phyloP scores from a whole-genome alignment of 2,329 filamentous ascomycete species.

The Neophaeococcomyces aloes region DNA sequence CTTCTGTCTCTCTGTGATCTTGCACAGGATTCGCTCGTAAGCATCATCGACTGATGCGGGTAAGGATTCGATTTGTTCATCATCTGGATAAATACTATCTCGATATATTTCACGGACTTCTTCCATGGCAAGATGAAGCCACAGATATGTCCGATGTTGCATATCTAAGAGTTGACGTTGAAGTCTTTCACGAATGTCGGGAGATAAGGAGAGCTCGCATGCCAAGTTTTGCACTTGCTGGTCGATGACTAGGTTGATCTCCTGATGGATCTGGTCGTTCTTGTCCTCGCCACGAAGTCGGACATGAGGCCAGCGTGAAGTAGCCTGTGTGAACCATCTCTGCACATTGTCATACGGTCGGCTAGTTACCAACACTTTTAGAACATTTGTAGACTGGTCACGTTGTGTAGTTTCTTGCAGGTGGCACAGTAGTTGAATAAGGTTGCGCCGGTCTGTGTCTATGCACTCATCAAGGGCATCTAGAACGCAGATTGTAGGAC shows the following conservation, averaged over 20 bases:
- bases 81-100: conserved; percentile 8
- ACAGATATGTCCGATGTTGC: conserved; percentile 25
- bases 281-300: conserved; percentile 15
- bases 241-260: conserved; percentile 21
- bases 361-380: conserved; percentile 22
- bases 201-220: not conserved
- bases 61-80: conserved; percentile 15
- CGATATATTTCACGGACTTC: conserved; percentile 11
- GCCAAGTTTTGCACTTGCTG: conserved; percentile 10
- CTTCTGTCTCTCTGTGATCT: conserved; percentile 2
- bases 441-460: not conserved
- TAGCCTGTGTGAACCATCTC: conserved; percentile 13
- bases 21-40: conserved; percentile 22
- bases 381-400: not conserved
- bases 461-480: conserved; percentile 17
- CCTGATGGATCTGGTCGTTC: conserved; percentile 14
- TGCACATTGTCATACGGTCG: conserved; percentile 22
- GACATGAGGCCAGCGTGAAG: conserved; percentile 8
- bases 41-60: conserved; percentile 21
- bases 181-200: conserved; percentile 1
- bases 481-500: conserved; percentile 10
- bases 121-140: conserved; percentile 22
- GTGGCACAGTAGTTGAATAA: conserved; percentile 8
- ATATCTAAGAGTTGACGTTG: conserved; percentile 4
- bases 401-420: conserved; percentile 2